These are phyloP conservation scores for Fusarium irregulare DNA, from an alignment of 2,329 filamentous ascomycete genomes.

Conservation along the genomic window DNA sequence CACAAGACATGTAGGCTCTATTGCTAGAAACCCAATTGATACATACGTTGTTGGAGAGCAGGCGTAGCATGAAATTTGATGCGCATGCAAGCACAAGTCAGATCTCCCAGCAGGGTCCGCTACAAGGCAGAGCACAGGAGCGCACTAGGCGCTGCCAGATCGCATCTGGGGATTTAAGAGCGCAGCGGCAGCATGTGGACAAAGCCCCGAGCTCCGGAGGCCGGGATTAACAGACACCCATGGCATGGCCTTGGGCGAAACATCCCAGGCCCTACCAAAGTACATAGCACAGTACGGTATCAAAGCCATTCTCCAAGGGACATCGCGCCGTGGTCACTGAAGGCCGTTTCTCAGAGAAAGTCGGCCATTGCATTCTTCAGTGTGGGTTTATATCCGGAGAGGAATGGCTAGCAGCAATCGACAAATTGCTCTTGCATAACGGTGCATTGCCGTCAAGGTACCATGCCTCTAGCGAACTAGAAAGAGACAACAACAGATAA, in stretches of 20 bases:
- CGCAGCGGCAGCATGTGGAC: slow-evolving; percentile 46
- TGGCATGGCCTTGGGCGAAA: slow-evolving; percentile 37
- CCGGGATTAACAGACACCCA: slow-evolving; percentile 28
- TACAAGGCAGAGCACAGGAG: slow-evolving; percentile 45
- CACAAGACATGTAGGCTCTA: slow-evolving; percentile 8
- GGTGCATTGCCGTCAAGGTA: slow-evolving; percentile 10
- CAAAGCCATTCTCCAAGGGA: slow-evolving; percentile 11
- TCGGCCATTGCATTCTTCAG: slow-evolving; percentile 39
- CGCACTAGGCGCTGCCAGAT: slow-evolving; percentile 48
- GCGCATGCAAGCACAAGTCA: slow-evolving; percentile 46
- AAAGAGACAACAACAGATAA: slow-evolving; percentile 21
- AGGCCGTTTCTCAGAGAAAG: slow-evolving; percentile 26
- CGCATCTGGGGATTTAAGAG: slow-evolving; percentile 44
- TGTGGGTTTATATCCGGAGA: slow-evolving; percentile 4
- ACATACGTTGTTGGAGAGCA: slow-evolving; percentile 18
- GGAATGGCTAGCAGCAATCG: slow-evolving; percentile 4
- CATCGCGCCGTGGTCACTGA: slow-evolving; percentile 29
- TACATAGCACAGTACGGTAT: background rate
- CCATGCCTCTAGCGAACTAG: background rate
- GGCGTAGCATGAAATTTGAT: slow-evolving; percentile 37
- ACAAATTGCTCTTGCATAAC: slow-evolving; percentile 2
- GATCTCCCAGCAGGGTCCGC: slow-evolving; percentile 43
- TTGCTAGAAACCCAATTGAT: slow-evolving; percentile 18
- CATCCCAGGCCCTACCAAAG: slow-evolving; percentile 34
- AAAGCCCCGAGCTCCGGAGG: slow-evolving; percentile 42